Evolutionary conservation across 2,329 filamentous ascomycete species (phyloP).

Genomic region (Cadophora luteo-olivacea): DNA sequence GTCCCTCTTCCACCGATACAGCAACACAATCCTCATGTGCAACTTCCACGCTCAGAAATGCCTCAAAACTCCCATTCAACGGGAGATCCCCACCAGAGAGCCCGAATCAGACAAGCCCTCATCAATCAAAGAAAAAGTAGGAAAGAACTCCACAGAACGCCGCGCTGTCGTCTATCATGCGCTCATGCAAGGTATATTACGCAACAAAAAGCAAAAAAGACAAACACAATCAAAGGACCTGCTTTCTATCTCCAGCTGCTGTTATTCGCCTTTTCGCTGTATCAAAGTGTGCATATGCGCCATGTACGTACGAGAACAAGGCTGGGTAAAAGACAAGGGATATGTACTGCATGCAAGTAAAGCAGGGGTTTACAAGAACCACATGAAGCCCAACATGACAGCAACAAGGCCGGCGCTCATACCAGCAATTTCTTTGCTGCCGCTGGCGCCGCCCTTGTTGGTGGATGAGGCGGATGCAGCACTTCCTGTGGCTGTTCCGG

Average conservation of each 20-base stretch:
- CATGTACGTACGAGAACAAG: conserved; percentile 9
- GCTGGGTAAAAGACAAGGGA: conserved; percentile 18
- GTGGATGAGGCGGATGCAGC: conserved; percentile 43
- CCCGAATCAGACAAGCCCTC: not conserved
- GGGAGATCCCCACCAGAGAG: not conserved
- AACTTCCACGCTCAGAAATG: not conserved
- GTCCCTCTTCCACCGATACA: not conserved
- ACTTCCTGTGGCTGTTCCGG: conserved; percentile 34
- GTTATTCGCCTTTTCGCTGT: not conserved
- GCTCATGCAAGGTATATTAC: conserved; percentile 26
- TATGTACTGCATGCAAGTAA: too few species aligned
- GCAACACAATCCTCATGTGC: not conserved
- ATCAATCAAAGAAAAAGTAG: not conserved
- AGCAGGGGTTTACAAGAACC: not conserved
- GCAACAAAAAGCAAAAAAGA: not conserved
- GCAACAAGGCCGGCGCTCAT: conserved; percentile 56
- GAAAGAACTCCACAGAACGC: conserved; percentile 27
- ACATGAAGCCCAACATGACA: conserved; percentile 58
- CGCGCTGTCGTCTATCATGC: conserved; percentile 37
- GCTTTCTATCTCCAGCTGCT: conserved; percentile 5
- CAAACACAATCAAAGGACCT: not conserved
- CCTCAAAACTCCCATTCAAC: not conserved
- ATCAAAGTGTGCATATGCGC: not conserved
- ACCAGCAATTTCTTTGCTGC: conserved; percentile 55
- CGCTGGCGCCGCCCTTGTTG: conserved; percentile 51